Evolutionary conservation across 179 eudicot species (phyloP).

Genomic region (Silene vulgaris): DNA sequence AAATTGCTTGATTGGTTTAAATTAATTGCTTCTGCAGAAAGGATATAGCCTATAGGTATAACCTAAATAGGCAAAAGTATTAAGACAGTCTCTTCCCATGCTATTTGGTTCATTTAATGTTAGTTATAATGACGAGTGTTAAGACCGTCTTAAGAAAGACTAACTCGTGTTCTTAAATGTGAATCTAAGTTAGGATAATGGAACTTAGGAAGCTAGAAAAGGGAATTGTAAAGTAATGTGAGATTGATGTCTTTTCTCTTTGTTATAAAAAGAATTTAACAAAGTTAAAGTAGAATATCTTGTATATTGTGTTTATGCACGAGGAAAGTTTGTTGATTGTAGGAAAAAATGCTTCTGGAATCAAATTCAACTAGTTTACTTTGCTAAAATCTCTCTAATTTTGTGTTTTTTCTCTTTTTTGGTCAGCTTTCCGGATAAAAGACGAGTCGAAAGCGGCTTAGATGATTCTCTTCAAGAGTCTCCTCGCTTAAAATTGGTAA

Average conservation of each 20-base stretch:
- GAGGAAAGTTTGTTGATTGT: slow-evolving; percentile 12
- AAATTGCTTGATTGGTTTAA: neutral
- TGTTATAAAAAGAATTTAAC: slow-evolving; percentile 23
- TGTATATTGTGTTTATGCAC: slow-evolving; percentile 34
- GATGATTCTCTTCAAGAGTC: slow-evolving; percentile 48
- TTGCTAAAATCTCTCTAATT: slow-evolving; percentile 9
- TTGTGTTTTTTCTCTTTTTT: slow-evolving; percentile 20
- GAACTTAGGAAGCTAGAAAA: slow-evolving; percentile 13
- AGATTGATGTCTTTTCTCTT: slow-evolving; percentile 20
- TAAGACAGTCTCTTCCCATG: neutral
- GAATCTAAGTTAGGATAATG: slow-evolving; percentile 14
- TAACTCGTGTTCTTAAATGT: neutral
- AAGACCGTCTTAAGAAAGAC: slow-evolving; percentile 1
- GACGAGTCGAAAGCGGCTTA: slow-evolving; percentile 40
- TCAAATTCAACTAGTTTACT: slow-evolving; percentile 7
- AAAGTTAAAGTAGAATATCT: slow-evolving; percentile 29
- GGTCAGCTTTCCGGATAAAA: slow-evolving; percentile 76
- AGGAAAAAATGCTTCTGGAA: slow-evolving; percentile 12
- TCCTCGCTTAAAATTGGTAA: slow-evolving; percentile 59
- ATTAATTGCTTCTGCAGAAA: neutral
- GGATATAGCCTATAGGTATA: neutral
- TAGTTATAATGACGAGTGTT: neutral
- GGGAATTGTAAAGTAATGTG: slow-evolving; percentile 18
- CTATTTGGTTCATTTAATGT: neutral
- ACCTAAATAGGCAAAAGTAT: slow-evolving; percentile 4